Evolutionary conservation across 768 basidiomycete species (phyloP), one percentile per base, ranked within the genome.

Genomic region (Boletellus ananiceps): DNA sequence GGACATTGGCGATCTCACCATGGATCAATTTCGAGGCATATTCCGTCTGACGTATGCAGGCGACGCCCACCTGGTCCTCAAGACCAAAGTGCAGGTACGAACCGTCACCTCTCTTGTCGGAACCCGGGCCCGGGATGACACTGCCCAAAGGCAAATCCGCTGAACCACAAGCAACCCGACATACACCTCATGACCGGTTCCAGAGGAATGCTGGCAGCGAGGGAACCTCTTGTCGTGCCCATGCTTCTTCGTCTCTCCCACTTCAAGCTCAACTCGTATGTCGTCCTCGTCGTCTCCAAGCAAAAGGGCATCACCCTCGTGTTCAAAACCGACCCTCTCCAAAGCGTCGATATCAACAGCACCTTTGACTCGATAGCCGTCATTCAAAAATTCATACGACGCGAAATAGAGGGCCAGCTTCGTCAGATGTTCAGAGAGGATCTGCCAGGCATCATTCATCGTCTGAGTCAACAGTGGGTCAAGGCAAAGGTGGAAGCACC

Each of bases 341-440:
- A 99, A 70, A 90, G 92, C 57, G 93, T 99, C 46, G 91, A 98
- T 63, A 98, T 99, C 65, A 93, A 88, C 69, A 89, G 87, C 67
- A 97, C 94, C 2, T 99, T 99, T 61, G 96, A 99, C 69, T 93
- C 91, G 4, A 95, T 99, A 55, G 92, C 90, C 40, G 94, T 97
- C 56, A 96, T 99, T 44, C 90, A 97, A 65, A 93, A 93, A 49
- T 98, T 94, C 68, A 93, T 99, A 51, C 96, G 98, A 67, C 82
- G 84, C 50, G 95, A 98, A 71, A 98, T 99, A 47, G 96, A 99
- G 67, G 91, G 86, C 0, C 95, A 97, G 67, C 74, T 99, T 27
- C 79, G 96, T 36, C 96, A 98, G 68, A 95, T 98, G 93, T 99
- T 98, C 68, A 78, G 93, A 51, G 93, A 96, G 66, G 96, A 98